Percentiles rank a stretch among this genome's conserved stretches.
phyloP scores from a whole-genome alignment of 441 rosid genomes.

The Syzygium syzygioides region DNA sequence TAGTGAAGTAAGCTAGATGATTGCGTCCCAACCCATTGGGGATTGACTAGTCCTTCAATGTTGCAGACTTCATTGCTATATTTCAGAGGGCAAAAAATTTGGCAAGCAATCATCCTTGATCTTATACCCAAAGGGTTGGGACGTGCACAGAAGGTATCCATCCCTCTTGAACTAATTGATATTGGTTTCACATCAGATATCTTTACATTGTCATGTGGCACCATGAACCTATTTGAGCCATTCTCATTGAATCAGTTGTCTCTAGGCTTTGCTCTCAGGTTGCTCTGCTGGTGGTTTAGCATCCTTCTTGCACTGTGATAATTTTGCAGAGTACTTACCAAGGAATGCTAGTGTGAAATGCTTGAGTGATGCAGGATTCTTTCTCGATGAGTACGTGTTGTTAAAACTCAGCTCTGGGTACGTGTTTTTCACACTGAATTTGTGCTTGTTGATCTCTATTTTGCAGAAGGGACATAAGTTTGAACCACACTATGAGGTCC shows the following conservation, averaged over 20 bases:
- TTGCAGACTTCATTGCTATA: conserved; percentile 78
- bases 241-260: background rate
- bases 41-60: background rate
- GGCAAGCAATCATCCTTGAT: conserved; percentile 61
- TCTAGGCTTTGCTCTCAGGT: conserved; percentile 67
- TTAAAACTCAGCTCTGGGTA: background rate
- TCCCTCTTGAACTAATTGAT: background rate
- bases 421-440: background rate
- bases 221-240: background rate
- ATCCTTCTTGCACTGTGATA: conserved; percentile 57
- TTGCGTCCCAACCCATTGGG: background rate
- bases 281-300: conserved; percentile 83
- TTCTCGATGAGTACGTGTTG: conserved; percentile 49
- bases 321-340: conserved; percentile 45
- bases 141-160: conserved; percentile 37
- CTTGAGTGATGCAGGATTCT: conserved; percentile 74
- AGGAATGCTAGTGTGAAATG: conserved; percentile 51
- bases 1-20: background rate
- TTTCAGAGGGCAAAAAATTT: conserved; percentile 83
- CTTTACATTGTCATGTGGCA: background rate
- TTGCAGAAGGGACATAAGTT: conserved; percentile 59
- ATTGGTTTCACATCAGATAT: background rate
- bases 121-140: conserved; percentile 66
- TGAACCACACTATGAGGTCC: conserved; percentile 59
- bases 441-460: conserved; percentile 3